Evolutionary conservation across 306 rosid genomes (phyloP), one percentile per base, ranked within the genome.

Genomic region (Vigna hirtella): DNA sequence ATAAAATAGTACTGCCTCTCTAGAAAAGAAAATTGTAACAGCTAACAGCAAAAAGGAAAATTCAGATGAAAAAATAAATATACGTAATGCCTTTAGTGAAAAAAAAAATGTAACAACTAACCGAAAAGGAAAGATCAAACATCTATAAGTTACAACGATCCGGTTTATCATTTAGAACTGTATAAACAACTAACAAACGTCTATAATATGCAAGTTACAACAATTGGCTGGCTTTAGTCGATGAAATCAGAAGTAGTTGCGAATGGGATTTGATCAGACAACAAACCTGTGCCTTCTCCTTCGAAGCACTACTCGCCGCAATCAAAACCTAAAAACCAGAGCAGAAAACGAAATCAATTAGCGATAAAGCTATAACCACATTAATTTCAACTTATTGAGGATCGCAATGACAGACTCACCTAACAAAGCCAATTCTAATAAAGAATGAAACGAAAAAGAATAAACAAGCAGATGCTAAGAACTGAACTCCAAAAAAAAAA

Each of bases 281-380:
- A 73, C 47, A 62, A 74, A 96, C 99, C 99, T 96, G 99, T 9
- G 97, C 88, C 83, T 91, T 96, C 89, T 96, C 99, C 90, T 86
- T 93, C 9, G 99, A 91, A 77, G 92, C 95, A 18, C 90, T 76
- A 69, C 85, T 93, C 40, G 93, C 89, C 18, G 94, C 94, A 32
- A 96, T 87, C 88, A 84, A 77, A 89, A 96, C 99, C 99, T 96
- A 89, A 72, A 77, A 84, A 49, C 52, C 76, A 79, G 22, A 55
- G 7, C 48, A 79, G 30, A 47, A 57, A 70, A 8, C 64, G 49
- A 57, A 50, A 85, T 64, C 34, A 88, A 75, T 49, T 26, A 42
- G 28, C 61, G 65, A 17, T 6, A 40, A 70, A 72, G 16, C 45
- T 16, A 73, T 69, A 79, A 76, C 61, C 7, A 43, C 70, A 3